Base-by-base conservation (phyloP, 805 yeast species). In the Saturnispora sanitii region DNA sequence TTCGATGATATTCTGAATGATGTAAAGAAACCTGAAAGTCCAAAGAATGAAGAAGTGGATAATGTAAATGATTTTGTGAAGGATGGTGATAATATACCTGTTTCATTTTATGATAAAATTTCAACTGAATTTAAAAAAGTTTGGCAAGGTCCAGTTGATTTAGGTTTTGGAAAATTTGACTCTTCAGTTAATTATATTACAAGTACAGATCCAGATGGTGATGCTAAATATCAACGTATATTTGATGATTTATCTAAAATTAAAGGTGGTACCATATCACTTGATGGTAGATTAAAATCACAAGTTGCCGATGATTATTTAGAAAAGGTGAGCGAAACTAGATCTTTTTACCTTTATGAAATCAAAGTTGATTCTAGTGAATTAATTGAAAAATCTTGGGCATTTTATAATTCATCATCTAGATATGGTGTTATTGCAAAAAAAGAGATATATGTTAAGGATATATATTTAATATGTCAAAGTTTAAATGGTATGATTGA, bases 341-440 rank as follows among this genome's bases (percentile, higher is more conserved):
- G 83, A 49, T 77, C 77, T 52, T 51, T 83, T 18, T 71, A 67
- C 16, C 49, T 80, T 16, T 62, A 74, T 3, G 39, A 39, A n/a
- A 28, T 27, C 13, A 43, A 35, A 53, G 58, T 45, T 16, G 38
- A 42, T 17, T 26, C 16, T 5, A 9, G 15, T 15, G n/a, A 11
- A 12, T 49, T 48, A 20, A 66, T 57, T 52, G 46, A 51, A 22
- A 55, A 58, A 33, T 53, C 71, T 26, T 67, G 60, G 56, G 64
- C 67, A 15, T 76, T 77, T 53, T 71, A 77, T 49, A 51, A 58
- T 30, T 51, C 58, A 5, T 60, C 71, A 22, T 50, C 56, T 22
- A 74, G 74, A 52, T 75, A 71, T 38, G 88, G 86, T 2, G 86
- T 79, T 15, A 61, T 81, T 34, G 68, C 73, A 11, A 65, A 62